Conservation (phyloP, 208 protist species). For the Trypanosoma caninum region DNA sequence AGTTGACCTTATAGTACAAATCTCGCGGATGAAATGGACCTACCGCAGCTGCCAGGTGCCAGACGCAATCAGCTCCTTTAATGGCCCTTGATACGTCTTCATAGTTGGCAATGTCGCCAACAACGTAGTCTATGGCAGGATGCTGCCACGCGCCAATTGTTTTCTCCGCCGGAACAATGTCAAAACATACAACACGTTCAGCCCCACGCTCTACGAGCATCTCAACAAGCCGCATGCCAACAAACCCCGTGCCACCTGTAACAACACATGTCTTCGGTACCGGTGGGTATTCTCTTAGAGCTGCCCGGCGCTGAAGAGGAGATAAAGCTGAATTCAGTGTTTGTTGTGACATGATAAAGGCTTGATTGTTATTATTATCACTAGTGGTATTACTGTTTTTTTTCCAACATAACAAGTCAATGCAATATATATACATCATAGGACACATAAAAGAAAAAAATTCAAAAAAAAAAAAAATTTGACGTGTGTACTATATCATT, state of each 20-base stretch:
- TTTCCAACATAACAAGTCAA: background rate
- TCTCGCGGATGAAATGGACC: constrained; percentile 91
- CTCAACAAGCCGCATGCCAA: constrained; percentile 93
- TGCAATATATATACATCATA: background rate
- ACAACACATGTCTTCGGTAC: constrained; percentile 90
- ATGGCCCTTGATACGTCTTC: constrained; percentile 69
- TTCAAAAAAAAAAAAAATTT: constrained; percentile 1
- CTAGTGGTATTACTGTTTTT: background rate
- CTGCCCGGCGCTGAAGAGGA: constrained; percentile 52
- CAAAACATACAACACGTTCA: constrained; percentile 86
- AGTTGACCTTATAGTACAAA: constrained; percentile 91
- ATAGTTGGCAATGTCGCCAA: constrained; percentile 88
- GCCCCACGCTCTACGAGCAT: constrained; percentile 95
- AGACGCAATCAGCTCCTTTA: constrained; percentile 91
- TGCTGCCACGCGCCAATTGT: constrained; percentile 71
- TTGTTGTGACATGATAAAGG: constrained; percentile 16
- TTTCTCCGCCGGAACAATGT: constrained; percentile 86
- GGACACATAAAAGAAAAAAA: background rate
- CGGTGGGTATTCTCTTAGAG: constrained; percentile 42
- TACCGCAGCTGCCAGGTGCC: constrained; percentile 93
- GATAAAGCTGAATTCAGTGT: constrained; percentile 67
- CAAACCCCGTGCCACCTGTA: constrained; percentile 94
- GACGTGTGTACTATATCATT: no score
- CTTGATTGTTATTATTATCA: background rate
- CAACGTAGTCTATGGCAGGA: constrained; percentile 86